Conservation (phyloP, 208 protist genomes). For the Naegleria fowleri region DNA sequence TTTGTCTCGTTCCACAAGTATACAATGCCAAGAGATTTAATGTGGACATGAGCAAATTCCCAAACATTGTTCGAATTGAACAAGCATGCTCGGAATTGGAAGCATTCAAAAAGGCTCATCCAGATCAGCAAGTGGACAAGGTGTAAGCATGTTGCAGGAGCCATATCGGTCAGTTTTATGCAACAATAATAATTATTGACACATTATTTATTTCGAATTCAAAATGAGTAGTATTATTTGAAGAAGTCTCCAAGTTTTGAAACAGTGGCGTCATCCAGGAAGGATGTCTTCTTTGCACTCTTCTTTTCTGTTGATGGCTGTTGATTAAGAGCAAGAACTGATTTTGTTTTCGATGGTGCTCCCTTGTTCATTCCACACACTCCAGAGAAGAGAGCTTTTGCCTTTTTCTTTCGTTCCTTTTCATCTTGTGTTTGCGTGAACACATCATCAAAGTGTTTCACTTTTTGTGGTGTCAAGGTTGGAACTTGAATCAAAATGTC, state of each 20-base stretch:
- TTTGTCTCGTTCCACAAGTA: slow-evolving; percentile 62
- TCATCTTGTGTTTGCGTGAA: neutral
- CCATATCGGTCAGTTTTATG: too few relatives aligned
- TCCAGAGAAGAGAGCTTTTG: neutral
- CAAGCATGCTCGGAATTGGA: slow-evolving; percentile 37
- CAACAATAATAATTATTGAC: too few relatives aligned
- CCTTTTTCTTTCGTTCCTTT: neutral
- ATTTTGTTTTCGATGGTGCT: neutral
- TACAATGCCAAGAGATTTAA: slow-evolving; percentile 67
- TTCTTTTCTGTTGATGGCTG: neutral
- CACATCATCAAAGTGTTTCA: neutral
- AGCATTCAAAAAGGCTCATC: slow-evolving; percentile 47
- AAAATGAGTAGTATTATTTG: too few relatives aligned
- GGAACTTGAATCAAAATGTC: neutral
- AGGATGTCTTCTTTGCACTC: neutral
- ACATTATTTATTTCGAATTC: too few relatives aligned
- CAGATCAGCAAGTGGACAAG: slow-evolving; percentile 54
- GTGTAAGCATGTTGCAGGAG: neutral
- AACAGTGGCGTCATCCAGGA: neutral
- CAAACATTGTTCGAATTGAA: slow-evolving; percentile 48
- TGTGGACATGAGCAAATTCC: slow-evolving; percentile 54
- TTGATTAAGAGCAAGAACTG: neutral
- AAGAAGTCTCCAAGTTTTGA: neutral
- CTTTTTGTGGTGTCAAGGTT: neutral
- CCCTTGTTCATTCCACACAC: neutral